A percentile compares a stretch with the other conserved stretches of the same genome.
These are phyloP conservation scores for Scheffersomyces titani DNA, from an alignment of 1,139 yeast genomes.

Conservation along the genomic window DNA sequence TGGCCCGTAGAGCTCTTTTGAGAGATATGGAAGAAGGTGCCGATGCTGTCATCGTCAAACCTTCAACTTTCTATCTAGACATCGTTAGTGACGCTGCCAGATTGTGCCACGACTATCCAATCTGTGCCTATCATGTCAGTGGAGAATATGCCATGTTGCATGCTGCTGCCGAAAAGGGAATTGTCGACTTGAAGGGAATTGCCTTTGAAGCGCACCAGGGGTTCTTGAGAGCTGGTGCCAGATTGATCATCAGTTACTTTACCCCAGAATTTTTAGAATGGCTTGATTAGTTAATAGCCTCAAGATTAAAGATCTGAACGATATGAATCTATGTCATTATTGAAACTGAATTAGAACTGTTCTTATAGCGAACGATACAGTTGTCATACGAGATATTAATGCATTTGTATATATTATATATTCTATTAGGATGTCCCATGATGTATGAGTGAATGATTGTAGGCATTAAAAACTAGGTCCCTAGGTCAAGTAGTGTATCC, in stretches of 20 bases:
- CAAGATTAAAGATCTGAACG: neutral
- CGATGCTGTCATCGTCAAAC: constrained; percentile 93
- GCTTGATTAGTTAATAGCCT: constrained; percentile 45
- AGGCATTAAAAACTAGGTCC: neutral
- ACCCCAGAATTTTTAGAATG: constrained; percentile 96
- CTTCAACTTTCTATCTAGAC: constrained; percentile 95
- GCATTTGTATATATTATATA: neutral
- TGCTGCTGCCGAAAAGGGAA: constrained; percentile 97
- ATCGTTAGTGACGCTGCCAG: constrained; percentile 85
- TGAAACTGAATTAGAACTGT: constrained; percentile 1
- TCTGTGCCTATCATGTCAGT: constrained; percentile 94
- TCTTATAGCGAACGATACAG: neutral
- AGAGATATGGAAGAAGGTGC: constrained; percentile 93
- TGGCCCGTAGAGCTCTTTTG: constrained; percentile 86
- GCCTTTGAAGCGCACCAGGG: constrained; percentile 95
- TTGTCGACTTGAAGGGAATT: constrained; percentile 82
- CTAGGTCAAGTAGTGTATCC: neutral
- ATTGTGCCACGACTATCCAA: constrained; percentile 80
- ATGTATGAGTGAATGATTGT: neutral
- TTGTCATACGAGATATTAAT: neutral
- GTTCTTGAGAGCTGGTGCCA: constrained; percentile 93
- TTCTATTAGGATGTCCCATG: neutral
- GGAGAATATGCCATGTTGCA: constrained; percentile 98
- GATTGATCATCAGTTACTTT: constrained; percentile 85
- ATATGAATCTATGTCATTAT: neutral